phyloP scores from a whole-genome alignment of 495 filamentous ascomycete species.

The Neurospora africana region DNA sequence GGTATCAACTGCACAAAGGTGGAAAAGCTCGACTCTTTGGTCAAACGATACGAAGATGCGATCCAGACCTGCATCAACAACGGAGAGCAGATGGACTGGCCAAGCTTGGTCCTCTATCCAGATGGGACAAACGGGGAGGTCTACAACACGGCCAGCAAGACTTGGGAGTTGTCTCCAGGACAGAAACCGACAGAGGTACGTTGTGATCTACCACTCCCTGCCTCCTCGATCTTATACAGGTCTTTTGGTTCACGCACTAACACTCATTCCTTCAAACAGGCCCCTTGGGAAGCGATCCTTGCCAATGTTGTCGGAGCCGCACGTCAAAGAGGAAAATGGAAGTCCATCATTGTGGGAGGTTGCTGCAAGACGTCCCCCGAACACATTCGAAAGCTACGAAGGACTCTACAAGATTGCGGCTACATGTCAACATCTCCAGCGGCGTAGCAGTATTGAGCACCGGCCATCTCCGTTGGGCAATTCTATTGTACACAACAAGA shows the following conservation, averaged over 20 bases:
- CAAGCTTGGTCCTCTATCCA: constrained; percentile 53
- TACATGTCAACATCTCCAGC: not conserved
- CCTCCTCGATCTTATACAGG: not conserved
- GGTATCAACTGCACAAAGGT: constrained; percentile 60
- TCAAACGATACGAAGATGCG: constrained; percentile 35
- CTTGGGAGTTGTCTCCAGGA: constrained; percentile 38
- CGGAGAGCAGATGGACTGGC: constrained; percentile 26
- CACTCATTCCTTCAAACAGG: not conserved
- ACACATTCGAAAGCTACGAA: constrained; percentile 40
- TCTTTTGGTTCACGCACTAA: not conserved
- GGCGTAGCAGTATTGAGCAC: not conserved
- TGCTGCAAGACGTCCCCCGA: constrained; percentile 48
- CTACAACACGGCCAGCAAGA: constrained; percentile 51
- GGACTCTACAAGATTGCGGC: not conserved
- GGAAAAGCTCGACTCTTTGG: constrained; percentile 37
- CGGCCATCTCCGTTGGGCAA: not conserved
- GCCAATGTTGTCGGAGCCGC: constrained; percentile 45
- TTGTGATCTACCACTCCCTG: not conserved
- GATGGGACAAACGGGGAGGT: constrained; percentile 58
- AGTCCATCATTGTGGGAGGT: constrained; percentile 44
- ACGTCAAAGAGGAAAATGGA: constrained; percentile 46
- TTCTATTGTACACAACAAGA: not conserved
- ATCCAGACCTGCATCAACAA: constrained; percentile 25
- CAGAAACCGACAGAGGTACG: constrained; percentile 9
- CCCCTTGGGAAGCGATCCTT: constrained; percentile 44